Conservation (phyloP, 2,329 filamentous ascomycete genomes). For the Pestalotiopsis sp. region DNA sequence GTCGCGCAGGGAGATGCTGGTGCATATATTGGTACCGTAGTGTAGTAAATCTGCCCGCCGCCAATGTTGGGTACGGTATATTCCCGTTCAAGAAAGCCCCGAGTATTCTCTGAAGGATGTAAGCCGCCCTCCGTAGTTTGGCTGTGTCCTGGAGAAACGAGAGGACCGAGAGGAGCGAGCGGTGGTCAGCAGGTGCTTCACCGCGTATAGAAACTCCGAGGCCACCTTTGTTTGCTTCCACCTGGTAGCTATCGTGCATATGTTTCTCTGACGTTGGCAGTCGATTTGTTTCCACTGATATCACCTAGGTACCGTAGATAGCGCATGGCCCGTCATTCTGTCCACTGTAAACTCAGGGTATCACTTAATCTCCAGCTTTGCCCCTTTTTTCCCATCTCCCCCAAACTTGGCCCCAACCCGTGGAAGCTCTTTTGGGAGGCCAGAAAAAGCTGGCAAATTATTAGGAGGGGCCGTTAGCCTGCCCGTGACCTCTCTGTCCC, state of each 20-base stretch:
- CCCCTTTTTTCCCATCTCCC: not conserved
- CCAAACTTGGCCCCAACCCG: not conserved
- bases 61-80: not conserved
- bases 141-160: too few relatives aligned
- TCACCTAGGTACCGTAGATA: too few relatives aligned
- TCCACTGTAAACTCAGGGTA: not conserved
- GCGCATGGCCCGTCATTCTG: not conserved
- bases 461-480: not conserved
- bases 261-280: too few relatives aligned
- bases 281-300: too few relatives aligned
- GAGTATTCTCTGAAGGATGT: not conserved
- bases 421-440: too few relatives aligned
- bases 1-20: not conserved
- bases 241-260: not conserved
- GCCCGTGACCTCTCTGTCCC: constrained; percentile 1
- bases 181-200: not conserved
- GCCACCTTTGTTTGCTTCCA: not conserved
- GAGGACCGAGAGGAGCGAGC: not conserved
- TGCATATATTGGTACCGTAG: not conserved
- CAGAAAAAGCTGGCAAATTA: not conserved
- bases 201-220: not conserved
- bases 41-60: not conserved
- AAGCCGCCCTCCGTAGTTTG: not conserved
- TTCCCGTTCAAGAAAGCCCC: not conserved
- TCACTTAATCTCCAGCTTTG: not conserved